phyloP scores from a whole-genome alignment of 2,329 filamentous ascomycete species.

The Diaporthe ilicicola region DNA sequence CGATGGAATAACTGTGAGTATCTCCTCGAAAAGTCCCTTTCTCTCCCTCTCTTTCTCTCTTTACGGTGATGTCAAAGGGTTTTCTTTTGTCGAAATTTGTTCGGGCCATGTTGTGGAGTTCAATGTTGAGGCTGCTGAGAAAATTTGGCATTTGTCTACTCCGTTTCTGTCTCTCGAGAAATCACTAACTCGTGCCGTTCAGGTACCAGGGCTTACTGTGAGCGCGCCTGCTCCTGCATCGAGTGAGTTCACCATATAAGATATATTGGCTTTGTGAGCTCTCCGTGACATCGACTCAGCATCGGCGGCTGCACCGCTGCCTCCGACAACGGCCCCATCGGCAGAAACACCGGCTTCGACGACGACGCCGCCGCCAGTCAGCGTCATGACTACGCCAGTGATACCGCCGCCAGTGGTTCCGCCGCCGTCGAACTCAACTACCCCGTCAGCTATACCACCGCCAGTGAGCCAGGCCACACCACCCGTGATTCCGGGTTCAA shows the following conservation, averaged over 20 bases:
- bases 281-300: not conserved
- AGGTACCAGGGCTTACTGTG: slow-evolving; percentile 12
- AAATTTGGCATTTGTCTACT: not conserved
- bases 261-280: not conserved
- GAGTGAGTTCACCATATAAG: not conserved
- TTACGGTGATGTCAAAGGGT: not conserved
- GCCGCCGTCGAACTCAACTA: not conserved
- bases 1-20: slow-evolving; percentile 5
- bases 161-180: not conserved
- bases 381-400: not conserved
- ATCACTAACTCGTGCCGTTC: not conserved
- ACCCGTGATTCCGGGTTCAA: not conserved
- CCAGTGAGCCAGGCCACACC: not conserved
- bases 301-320: not conserved
- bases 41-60: not conserved
- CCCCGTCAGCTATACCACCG: not conserved
- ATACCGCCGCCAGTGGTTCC: not conserved
- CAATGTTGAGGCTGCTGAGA: too few relatives aligned
- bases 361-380: not conserved
- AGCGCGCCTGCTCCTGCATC: not conserved
- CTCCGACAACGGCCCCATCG: not conserved
- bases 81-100: too few relatives aligned
- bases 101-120: too few relatives aligned
- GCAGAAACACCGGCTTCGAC: not conserved
- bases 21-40: too few relatives aligned